These are phyloP conservation scores for Hypoxylon sp. DNA, from an alignment of 2,329 filamentous ascomycete genomes.

Conservation along the genomic window DNA sequence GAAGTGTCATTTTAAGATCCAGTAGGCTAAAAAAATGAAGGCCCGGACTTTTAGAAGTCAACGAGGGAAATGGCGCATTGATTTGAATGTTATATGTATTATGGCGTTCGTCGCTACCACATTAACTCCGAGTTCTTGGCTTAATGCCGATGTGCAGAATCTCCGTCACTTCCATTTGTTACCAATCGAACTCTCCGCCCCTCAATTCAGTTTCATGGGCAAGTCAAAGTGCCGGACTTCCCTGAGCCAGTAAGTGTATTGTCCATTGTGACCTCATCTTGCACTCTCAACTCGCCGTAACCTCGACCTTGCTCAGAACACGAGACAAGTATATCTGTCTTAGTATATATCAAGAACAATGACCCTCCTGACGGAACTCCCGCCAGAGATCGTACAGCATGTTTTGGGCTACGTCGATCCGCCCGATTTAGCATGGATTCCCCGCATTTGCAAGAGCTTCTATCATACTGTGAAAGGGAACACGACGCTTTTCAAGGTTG, in stretches of 20 bases:
- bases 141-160: constrained; percentile 18
- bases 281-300: constrained; percentile 11
- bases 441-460: constrained; percentile 67
- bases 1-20: constrained; percentile 3
- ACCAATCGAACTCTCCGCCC: constrained; percentile 25
- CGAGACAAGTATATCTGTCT: constrained; percentile 1
- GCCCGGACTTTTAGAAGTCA: constrained; percentile 22
- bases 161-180: neutral
- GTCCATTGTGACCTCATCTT: constrained; percentile 34
- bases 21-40: neutral
- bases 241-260: constrained; percentile 5
- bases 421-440: constrained; percentile 68
- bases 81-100: constrained; percentile 1
- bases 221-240: constrained; percentile 23
- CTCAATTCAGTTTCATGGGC: constrained; percentile 13
- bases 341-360: constrained; percentile 43
- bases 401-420: constrained; percentile 72
- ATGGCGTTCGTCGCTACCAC: constrained; percentile 12
- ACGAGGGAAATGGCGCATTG: constrained; percentile 31
- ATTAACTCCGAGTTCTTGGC: constrained; percentile 37
- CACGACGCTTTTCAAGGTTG: constrained; percentile 70
- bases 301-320: constrained; percentile 17
- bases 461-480: constrained; percentile 71
- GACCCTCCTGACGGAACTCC: constrained; percentile 62
- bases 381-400: constrained; percentile 74